Evolutionary conservation across 2,329 filamentous ascomycete genomes (phyloP), one percentile per base, ranked within the genome.

Genomic region (Thermoascus crustaceus): DNA sequence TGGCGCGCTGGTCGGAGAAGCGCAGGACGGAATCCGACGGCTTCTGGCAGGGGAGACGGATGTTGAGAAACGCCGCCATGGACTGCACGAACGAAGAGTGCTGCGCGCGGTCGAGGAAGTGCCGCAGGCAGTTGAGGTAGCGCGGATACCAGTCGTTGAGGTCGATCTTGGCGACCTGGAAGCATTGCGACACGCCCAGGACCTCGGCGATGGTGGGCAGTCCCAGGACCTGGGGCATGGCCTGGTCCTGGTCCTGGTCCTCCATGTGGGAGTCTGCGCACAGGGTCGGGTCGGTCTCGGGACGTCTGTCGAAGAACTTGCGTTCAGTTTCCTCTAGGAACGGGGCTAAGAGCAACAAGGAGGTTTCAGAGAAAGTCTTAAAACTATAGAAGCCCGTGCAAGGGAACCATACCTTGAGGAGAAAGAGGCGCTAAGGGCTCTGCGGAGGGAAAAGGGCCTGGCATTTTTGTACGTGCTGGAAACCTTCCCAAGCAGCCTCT

Each of bases 61-160:
- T 95, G 61, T 96, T 96, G 65, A 95, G 69, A 59, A 91, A 86
- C 3, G 87, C 84, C 9, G 88, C 85, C 27, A 95, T 73, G 4
- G 87, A 84, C 62, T 95, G 88, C 6, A 94, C 85, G 3, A 78
- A 73, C 8, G 71, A 72, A 36, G 77, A 80, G 57, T 93, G 78
- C 60, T 98, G 89, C 9, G 85, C 85, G 48, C 86, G 77, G 49
- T 94, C 83, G 53, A 96, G 68, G 53, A 96, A 98, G 65, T 88
- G 91, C 40, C 77, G 77, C 47, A 87, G 75, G 63, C 89, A 96
- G 39, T 78, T 84, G 60, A 86, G 80, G 57, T 93, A 94, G 39
- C 83, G 80, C 9, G 85, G 82, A 57, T 94, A 82, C 91, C 91
- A 96, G 39, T 87, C 83, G 51, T 93, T 79, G 38, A 94, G 82